Percentiles rank a stretch among this genome's conserved stretches.
Conservation (phyloP, 2,329 filamentous ascomycete genomes). For the Proliferodiscus dingleyae region DNA sequence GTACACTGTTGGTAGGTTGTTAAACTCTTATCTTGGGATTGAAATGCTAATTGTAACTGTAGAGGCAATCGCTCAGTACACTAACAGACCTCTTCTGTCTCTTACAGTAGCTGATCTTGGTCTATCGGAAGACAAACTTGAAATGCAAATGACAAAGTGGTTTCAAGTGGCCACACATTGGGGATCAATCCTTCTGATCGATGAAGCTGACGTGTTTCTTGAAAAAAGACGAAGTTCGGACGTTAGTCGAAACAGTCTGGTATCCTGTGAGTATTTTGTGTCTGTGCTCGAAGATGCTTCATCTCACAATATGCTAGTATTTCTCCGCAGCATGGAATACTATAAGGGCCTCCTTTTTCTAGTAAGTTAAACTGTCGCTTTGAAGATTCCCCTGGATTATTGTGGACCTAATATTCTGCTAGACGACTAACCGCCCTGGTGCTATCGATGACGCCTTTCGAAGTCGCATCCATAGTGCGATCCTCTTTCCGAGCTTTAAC, state of each 20-base stretch:
- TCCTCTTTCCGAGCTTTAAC: constrained; percentile 25
- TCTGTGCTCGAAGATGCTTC: background rate
- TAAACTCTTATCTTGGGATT: background rate
- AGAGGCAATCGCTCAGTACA: constrained; percentile 15
- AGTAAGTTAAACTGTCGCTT: background rate
- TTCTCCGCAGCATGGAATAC: constrained; percentile 37
- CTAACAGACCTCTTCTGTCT: constrained; percentile 15
- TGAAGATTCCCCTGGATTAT: background rate
- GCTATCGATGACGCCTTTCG: constrained; percentile 35
- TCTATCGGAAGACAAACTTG: constrained; percentile 37
- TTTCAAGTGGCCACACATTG: constrained; percentile 45
- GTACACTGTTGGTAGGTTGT: constrained; percentile 18
- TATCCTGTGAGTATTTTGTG: constrained; percentile 17
- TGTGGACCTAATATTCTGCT: background rate
- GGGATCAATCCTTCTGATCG: constrained; percentile 45
- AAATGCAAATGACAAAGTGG: constrained; percentile 40
- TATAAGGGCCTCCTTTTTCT: constrained; percentile 38
- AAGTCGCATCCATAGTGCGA: constrained; percentile 30
- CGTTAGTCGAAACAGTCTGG: constrained; percentile 30
- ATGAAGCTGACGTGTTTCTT: constrained; percentile 48
- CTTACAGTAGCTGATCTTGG: constrained; percentile 44
- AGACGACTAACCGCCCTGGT: constrained; percentile 35
- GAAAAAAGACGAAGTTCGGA: constrained; percentile 27
- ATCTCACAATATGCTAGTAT: constrained; percentile 14
- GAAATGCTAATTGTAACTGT: constrained; percentile 8